A percentile compares a stretch with the other conserved stretches of the same genome.
phyloP scores from a whole-genome alignment of 805 yeast genomes.

The Monosporozyma siamensis region DNA sequence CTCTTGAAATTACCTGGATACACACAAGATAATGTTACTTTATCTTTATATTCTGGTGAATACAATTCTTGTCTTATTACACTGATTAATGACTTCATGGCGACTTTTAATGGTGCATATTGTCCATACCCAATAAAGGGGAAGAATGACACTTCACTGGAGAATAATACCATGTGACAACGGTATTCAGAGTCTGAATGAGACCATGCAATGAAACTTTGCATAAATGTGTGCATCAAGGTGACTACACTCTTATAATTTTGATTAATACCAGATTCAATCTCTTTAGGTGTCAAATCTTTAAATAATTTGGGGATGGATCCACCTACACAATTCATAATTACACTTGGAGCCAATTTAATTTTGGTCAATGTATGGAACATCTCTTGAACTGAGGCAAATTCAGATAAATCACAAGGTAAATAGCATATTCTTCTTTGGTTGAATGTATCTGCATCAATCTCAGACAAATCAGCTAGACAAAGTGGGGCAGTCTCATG shows the following conservation, averaged over 20 bases:
- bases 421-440: slow-evolving; percentile 32
- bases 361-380: slow-evolving; percentile 21
- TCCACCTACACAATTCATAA: slow-evolving; percentile 83
- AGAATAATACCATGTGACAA: slow-evolving; percentile 52
- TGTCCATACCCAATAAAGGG: slow-evolving; percentile 88
- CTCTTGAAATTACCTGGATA: slow-evolving; percentile 86
- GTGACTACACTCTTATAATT: slow-evolving; percentile 70
- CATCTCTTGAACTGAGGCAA: slow-evolving; percentile 37
- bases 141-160: slow-evolving; percentile 74
- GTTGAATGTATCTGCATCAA: background rate
- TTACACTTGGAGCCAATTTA: slow-evolving; percentile 50
- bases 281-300: slow-evolving; percentile 51
- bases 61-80: slow-evolving; percentile 72
- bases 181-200: background rate
- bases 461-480: no score
- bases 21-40: slow-evolving; percentile 55
- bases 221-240: slow-evolving; percentile 50
- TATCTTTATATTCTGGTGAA: slow-evolving; percentile 34
- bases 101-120: slow-evolving; percentile 85
- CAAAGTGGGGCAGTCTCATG: no score
- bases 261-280: slow-evolving; percentile 51
- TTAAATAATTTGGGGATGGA: slow-evolving; percentile 69
- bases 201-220: background rate
- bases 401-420: slow-evolving; percentile 57
- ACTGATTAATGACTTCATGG: slow-evolving; percentile 65